phyloP scores from a whole-genome alignment of 1,139 yeast species.

The Taphrina wiesneri region DNA sequence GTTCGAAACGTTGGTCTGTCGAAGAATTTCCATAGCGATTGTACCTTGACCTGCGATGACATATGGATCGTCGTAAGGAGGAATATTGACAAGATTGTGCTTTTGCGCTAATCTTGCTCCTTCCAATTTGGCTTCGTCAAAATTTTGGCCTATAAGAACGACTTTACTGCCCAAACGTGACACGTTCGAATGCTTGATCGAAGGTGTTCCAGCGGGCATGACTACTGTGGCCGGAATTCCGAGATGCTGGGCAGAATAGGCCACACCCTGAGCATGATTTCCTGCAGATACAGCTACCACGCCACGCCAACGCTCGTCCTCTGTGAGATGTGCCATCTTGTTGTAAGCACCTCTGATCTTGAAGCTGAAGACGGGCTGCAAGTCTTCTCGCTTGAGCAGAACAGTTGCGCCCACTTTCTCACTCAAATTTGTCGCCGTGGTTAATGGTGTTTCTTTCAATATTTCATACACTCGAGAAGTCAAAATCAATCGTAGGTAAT shows the following conservation, averaged over 20 bases:
- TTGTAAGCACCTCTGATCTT: constrained; percentile 96
- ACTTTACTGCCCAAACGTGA: constrained; percentile 91
- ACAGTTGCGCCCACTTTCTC: constrained; percentile 72
- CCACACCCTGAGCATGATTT: constrained; percentile 98
- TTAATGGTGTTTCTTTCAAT: constrained; percentile 82
- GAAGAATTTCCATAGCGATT: constrained; percentile 83
- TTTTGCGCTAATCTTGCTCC: constrained; percentile 69
- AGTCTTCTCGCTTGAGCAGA: constrained; percentile 82
- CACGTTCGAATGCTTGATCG: constrained; percentile 88
- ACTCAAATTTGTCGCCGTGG: constrained; percentile 72
- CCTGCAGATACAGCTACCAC: constrained; percentile 99
- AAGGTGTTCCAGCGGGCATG: constrained; percentile 97
- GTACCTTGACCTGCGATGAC: constrained; percentile 99
- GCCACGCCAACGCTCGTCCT: constrained; percentile 71
- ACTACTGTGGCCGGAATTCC: constrained; percentile 93
- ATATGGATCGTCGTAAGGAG: constrained; percentile 96
- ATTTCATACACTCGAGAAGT: constrained; percentile 95
- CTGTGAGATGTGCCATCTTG: constrained; percentile 84
- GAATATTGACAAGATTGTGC: constrained; percentile 80
- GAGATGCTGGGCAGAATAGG: constrained; percentile 79
- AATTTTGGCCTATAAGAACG: constrained; percentile 87
- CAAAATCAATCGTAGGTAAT: constrained; percentile 23
- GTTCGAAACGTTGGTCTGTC: constrained; percentile 77
- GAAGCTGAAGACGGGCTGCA: constrained; percentile 92
- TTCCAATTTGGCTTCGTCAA: constrained; percentile 88